These are phyloP conservation scores for Nitzschia palea DNA, from an alignment of 108 stramenopile species.

Conservation along the genomic window DNA sequence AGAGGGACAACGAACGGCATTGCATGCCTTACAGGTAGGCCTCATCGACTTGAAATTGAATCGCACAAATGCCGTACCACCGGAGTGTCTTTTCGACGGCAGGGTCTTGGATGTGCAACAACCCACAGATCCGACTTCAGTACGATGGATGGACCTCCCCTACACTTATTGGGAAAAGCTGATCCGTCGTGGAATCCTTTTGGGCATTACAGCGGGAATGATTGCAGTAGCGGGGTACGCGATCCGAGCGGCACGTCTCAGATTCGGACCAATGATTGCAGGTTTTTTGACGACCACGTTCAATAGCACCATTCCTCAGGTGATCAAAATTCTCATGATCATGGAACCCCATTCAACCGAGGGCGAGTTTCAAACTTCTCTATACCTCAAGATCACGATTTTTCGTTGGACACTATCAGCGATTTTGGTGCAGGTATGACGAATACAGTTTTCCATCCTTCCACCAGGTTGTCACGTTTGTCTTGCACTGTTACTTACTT, in stretches of 20 bases:
- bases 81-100: conserved; percentile 47
- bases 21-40: conserved; percentile 53
- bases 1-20: conserved; percentile 64
- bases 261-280: conserved; percentile 24
- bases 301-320: conserved; percentile 59
- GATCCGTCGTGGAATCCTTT: conserved; percentile 35
- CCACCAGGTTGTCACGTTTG: not conserved
- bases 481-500: not conserved
- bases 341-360: conserved; percentile 68
- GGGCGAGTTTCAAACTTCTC: conserved; percentile 54
- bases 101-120: conserved; percentile 45
- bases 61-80: conserved; percentile 29
- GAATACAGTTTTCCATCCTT: not conserved
- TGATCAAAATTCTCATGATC: conserved; percentile 55
- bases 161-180: conserved; percentile 13
- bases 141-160: conserved; percentile 61
- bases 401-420: conserved; percentile 65
- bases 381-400: conserved; percentile 78
- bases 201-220: conserved; percentile 49
- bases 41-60: conserved; percentile 43
- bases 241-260: conserved; percentile 12
- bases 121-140: conserved; percentile 63
- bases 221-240: conserved; percentile 40
- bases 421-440: conserved; percentile 22
- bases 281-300: conserved; percentile 44